phyloP scores from a whole-genome alignment of 2,329 filamentous ascomycete species.

The Cladosporium sp. region DNA sequence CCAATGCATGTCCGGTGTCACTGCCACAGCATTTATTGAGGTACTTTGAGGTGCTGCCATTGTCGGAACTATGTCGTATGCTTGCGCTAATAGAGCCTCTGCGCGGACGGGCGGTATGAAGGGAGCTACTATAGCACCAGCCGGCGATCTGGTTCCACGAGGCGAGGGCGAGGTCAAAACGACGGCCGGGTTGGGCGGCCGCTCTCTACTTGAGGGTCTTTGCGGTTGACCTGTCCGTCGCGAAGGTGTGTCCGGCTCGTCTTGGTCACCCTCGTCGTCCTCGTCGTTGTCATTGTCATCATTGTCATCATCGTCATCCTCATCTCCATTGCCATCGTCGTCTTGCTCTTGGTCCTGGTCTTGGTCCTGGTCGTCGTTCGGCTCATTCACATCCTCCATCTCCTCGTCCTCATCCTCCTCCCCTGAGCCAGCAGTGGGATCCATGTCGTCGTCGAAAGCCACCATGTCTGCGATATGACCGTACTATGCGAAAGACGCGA shows the following conservation, averaged over 20 bases:
- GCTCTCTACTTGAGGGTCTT: slow-evolving; percentile 14
- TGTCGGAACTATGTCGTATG: slow-evolving; percentile 94
- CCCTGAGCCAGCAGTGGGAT: slow-evolving; percentile 36
- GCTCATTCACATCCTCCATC: slow-evolving; percentile 44
- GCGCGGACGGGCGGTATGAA: slow-evolving; percentile 56
- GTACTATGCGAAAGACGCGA: background rate
- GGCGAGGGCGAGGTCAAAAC: slow-evolving; percentile 51
- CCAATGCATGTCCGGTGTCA: slow-evolving; percentile 92
- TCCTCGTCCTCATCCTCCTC: slow-evolving; percentile 49
- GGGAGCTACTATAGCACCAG: slow-evolving; percentile 28
- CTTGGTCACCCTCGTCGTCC: slow-evolving; percentile 38
- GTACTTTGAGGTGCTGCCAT: slow-evolving; percentile 96
- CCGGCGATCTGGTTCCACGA: slow-evolving; percentile 38
- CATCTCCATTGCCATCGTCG: slow-evolving; percentile 38
- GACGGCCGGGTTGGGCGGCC: slow-evolving; percentile 45
- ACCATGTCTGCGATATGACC: slow-evolving; percentile 32
- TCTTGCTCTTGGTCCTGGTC: slow-evolving; percentile 41
- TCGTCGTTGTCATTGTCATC: slow-evolving; percentile 39
- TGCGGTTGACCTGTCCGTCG: slow-evolving; percentile 33
- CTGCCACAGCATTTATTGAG: slow-evolving; percentile 87
- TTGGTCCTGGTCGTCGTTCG: slow-evolving; percentile 38
- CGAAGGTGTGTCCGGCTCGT: slow-evolving; percentile 49
- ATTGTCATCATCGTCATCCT: slow-evolving; percentile 43
- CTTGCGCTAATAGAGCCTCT: slow-evolving; percentile 74
- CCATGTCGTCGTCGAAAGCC: slow-evolving; percentile 50